These are phyloP conservation scores for Talaromyces sp. DNA, from an alignment of 2,329 filamentous ascomycete species.

Conservation along the genomic window DNA sequence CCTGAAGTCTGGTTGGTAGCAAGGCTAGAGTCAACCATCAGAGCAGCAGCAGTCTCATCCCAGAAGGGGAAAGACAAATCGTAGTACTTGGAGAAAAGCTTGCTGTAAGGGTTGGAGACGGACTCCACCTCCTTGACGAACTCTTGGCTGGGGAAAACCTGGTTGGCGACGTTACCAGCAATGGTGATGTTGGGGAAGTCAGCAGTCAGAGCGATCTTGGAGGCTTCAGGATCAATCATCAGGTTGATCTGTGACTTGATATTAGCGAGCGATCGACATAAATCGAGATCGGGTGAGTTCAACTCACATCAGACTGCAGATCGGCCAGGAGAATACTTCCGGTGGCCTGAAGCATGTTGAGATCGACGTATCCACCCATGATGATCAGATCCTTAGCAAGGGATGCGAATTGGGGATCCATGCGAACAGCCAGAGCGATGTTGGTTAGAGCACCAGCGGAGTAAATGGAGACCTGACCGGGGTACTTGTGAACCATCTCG, in stretches of 20 bases:
- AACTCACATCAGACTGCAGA: conserved; percentile 30
- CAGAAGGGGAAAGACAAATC: conserved; percentile 48
- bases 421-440: conserved; percentile 50
- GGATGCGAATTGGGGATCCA: conserved; percentile 52
- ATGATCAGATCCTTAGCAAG: conserved; percentile 52
- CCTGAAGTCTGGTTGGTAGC: conserved; percentile 42
- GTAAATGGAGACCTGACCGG: conserved; percentile 55
- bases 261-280: background rate
- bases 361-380: conserved; percentile 56
- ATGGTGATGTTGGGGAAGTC: conserved; percentile 51
- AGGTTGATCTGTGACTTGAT: conserved; percentile 49
- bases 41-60: conserved; percentile 51
- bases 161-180: conserved; percentile 53
- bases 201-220: conserved; percentile 54
- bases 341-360: conserved; percentile 39
- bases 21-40: conserved; percentile 40
- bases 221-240: conserved; percentile 55
- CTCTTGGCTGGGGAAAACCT: conserved; percentile 45
- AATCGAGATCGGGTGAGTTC: no score
- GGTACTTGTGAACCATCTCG: conserved; percentile 52
- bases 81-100: conserved; percentile 43
- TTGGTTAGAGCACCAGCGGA: conserved; percentile 54
- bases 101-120: conserved; percentile 42
- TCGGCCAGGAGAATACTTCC: conserved; percentile 30
- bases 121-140: conserved; percentile 44